A percentile compares a stretch with the other conserved stretches of the same genome.
phyloP scores from a whole-genome alignment of 225 moss, liverwort and hornwort species.

The Physcomitrellopsis africana region DNA sequence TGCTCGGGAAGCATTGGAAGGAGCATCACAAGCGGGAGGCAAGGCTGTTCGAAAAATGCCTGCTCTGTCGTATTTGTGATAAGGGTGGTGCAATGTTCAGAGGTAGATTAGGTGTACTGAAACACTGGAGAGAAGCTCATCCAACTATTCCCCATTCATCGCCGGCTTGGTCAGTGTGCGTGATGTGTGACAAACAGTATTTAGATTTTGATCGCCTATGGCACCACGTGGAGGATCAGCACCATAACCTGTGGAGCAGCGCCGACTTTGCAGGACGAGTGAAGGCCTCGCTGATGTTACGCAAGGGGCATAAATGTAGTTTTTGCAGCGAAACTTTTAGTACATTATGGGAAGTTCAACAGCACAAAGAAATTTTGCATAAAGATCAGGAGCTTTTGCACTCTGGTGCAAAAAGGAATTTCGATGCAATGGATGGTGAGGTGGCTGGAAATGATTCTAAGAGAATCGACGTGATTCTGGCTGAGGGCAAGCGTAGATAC shows the following conservation, averaged over 20 bases:
- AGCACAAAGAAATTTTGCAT: slow-evolving; percentile 57
- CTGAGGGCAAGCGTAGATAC: slow-evolving; percentile 36
- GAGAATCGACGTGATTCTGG: slow-evolving; percentile 31
- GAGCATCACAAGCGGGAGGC: slow-evolving; percentile 72
- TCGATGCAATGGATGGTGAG: slow-evolving; percentile 41
- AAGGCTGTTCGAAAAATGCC: slow-evolving; percentile 67
- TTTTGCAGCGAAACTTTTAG: slow-evolving; percentile 60
- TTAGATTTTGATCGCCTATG: slow-evolving; percentile 71
- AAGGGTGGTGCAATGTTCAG: slow-evolving; percentile 50
- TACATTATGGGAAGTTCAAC: slow-evolving; percentile 64
- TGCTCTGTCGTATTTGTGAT: slow-evolving; percentile 73
- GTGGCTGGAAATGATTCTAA: slow-evolving; percentile 38
- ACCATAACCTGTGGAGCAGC: slow-evolving; percentile 72
- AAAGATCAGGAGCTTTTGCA: slow-evolving; percentile 42
- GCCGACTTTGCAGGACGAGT: slow-evolving; percentile 49
- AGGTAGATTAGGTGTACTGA: slow-evolving; percentile 63
- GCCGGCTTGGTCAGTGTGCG: slow-evolving; percentile 74
- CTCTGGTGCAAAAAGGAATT: slow-evolving; percentile 56
- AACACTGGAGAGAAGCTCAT: slow-evolving; percentile 76
- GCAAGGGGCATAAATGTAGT: slow-evolving; percentile 48
- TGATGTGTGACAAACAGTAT: slow-evolving; percentile 63
- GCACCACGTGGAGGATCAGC: slow-evolving; percentile 80
- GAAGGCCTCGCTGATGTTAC: slow-evolving; percentile 32
- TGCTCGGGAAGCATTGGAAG: slow-evolving; percentile 85
- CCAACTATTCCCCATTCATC: slow-evolving; percentile 57